A percentile compares a stretch with the other conserved stretches of the same genome.
phyloP scores from a whole-genome alignment of 2,329 filamentous ascomycete genomes.

The Dothiorella sarmentorum region DNA sequence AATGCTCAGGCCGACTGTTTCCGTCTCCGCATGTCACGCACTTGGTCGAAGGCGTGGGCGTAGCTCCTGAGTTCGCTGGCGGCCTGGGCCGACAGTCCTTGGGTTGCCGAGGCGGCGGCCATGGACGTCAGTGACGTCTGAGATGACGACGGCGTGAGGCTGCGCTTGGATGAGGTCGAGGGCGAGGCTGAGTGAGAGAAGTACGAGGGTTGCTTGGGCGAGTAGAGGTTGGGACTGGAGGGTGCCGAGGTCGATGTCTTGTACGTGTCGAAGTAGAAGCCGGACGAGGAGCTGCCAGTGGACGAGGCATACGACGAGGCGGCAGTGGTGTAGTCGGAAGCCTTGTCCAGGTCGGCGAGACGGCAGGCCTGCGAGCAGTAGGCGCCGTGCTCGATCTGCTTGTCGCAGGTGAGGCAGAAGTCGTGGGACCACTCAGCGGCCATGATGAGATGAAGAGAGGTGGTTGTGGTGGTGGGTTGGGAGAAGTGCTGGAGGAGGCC shows the following conservation, averaged over 20 bases:
- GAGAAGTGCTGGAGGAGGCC: not conserved
- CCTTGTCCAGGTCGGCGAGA: conserved; percentile 80
- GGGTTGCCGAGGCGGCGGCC: conserved; percentile 59
- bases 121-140: conserved; percentile 81
- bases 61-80: conserved; percentile 80
- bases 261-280: conserved; percentile 66
- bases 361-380: conserved; percentile 94
- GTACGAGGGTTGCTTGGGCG: conserved; percentile 35
- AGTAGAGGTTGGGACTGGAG: conserved; percentile 40
- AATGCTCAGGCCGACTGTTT: conserved; percentile 15
- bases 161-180: conserved; percentile 37
- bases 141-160: conserved; percentile 63
- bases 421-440: conserved; percentile 70
- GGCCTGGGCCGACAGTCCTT: conserved; percentile 69
- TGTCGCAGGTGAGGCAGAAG: conserved; percentile 92
- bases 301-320: conserved; percentile 46
- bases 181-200: conserved; percentile 30
- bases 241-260: conserved; percentile 51
- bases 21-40: conserved; percentile 55
- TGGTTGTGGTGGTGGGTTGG: not conserved
- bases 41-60: conserved; percentile 83
- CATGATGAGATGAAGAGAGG: conserved; percentile 27
- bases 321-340: conserved; percentile 54
- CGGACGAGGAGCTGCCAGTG: conserved; percentile 49
- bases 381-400: conserved; percentile 71